Percentiles rank a stretch among this genome's conserved stretches.
Conservation (phyloP, 2,329 filamentous ascomycete species). For the Stagonosporopsis tanaceti region DNA sequence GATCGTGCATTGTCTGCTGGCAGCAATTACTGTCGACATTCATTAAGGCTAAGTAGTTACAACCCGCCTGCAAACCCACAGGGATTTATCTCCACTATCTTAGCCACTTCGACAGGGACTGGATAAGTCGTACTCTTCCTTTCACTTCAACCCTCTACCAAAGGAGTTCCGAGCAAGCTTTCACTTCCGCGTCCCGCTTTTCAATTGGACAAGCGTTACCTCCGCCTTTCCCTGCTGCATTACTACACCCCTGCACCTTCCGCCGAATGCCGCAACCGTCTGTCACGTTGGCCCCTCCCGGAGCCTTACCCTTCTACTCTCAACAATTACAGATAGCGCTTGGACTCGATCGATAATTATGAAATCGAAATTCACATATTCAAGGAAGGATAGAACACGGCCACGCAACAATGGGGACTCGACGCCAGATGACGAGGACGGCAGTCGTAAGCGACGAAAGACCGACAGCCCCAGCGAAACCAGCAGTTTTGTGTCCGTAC, state of each 20-base stretch:
- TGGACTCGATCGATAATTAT: conserved; percentile 20
- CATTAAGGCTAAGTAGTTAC: conserved; percentile 3
- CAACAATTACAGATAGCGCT: conserved; percentile 16
- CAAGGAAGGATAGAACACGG: conserved; percentile 25
- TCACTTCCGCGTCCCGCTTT: neutral
- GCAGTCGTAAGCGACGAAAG: conserved; percentile 28
- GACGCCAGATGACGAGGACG: conserved; percentile 17
- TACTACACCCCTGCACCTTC: conserved; percentile 19
- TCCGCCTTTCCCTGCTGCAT: conserved; percentile 16
- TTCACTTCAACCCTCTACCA: conserved; percentile 3
- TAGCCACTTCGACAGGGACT: neutral
- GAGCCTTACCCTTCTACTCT: conserved; percentile 17
- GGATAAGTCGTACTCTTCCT: conserved; percentile 1
- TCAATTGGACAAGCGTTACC: conserved; percentile 5
- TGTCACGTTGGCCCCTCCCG: neutral
- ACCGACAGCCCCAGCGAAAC: conserved; percentile 20
- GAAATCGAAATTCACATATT: conserved; percentile 30
- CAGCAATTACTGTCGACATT: conserved; percentile 13
- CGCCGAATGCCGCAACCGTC: conserved; percentile 19
- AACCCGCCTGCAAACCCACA: neutral
- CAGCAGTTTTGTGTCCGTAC: conserved; percentile 8
- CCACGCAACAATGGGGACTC: conserved; percentile 15
- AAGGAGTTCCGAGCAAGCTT: conserved; percentile 2
- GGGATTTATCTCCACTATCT: conserved; percentile 5
- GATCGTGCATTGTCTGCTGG: conserved; percentile 18